phyloP scores from a whole-genome alignment of 192 early-diverging fungal species.

The Entophlyctis helioformis region DNA sequence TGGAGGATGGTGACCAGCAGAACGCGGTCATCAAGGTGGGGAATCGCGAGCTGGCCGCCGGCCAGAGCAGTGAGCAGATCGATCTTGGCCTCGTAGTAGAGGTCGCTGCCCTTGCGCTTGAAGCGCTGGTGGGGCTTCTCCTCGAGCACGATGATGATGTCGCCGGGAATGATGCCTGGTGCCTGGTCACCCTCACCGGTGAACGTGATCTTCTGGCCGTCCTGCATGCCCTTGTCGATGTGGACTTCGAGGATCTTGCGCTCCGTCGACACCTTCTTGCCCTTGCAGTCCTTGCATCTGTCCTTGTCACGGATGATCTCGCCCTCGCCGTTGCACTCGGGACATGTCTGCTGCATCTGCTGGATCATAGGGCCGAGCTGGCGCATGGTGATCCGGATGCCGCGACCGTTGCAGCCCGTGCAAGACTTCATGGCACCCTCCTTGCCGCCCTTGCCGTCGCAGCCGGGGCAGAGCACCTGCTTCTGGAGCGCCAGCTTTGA shows the following conservation, averaged over 20 bases:
- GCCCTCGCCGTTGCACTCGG: slow-evolving; percentile 80
- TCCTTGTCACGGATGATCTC: slow-evolving; percentile 84
- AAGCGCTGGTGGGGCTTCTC: slow-evolving; percentile 92
- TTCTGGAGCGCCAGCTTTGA: slow-evolving; percentile 94
- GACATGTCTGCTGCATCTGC: slow-evolving; percentile 97
- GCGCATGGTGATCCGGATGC: slow-evolving; percentile 77
- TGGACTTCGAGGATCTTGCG: slow-evolving; percentile 94
- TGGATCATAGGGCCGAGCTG: slow-evolving; percentile 99
- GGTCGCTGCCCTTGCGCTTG: slow-evolving; percentile 84
- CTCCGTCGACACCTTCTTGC: slow-evolving; percentile 75
- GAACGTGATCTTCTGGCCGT: slow-evolving; percentile 93
- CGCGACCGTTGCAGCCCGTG: slow-evolving; percentile 73
- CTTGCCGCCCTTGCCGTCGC: slow-evolving; percentile 95
- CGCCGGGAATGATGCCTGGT: slow-evolving; percentile 89
- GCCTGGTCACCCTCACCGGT: slow-evolving; percentile 92
- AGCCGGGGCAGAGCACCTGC: slow-evolving; percentile 78
- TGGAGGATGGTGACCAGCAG: slow-evolving; percentile 82
- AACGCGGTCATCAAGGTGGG: slow-evolving; percentile 86
- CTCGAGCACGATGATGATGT: slow-evolving; percentile 92
- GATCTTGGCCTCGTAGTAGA: slow-evolving; percentile 86
- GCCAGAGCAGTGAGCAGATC: slow-evolving; percentile 90
- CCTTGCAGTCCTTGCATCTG: slow-evolving; percentile 83
- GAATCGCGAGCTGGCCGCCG: slow-evolving; percentile 84
- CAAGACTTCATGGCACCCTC: slow-evolving; percentile 77
- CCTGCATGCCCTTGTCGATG: slow-evolving; percentile 96